Conservation (phyloP, 75 land plant species). For the Pseudotsuga menziesii region DNA sequence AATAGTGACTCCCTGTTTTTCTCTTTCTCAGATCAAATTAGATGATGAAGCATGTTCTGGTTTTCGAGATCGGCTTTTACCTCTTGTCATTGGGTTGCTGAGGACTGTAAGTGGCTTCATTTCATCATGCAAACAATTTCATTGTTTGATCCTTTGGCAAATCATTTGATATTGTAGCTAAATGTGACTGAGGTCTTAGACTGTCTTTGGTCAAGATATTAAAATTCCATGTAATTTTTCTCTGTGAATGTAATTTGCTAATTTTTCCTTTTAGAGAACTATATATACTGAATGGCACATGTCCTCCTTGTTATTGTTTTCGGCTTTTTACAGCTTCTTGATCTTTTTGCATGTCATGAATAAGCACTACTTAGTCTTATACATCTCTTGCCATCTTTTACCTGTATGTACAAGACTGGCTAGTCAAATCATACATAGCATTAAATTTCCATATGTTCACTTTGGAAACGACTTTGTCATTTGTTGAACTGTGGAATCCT, state of each 20-base stretch:
- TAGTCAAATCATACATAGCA: neutral
- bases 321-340: neutral
- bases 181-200: neutral
- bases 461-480: neutral
- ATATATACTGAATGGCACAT: neutral
- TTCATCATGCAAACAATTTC: neutral
- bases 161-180: neutral
- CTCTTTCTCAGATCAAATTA: slow-evolving; percentile 41
- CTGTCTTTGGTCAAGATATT: slow-evolving; percentile 1
- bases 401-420: neutral
- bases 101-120: slow-evolving; percentile 69
- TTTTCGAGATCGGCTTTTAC: slow-evolving; percentile 82
- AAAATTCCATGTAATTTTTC: neutral
- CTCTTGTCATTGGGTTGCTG: slow-evolving; percentile 80
- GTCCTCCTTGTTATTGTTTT: neutral
- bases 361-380: neutral
- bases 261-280: neutral
- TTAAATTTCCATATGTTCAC: neutral
- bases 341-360: neutral
- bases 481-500: neutral
- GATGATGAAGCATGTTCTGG: slow-evolving; percentile 68
- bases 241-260: neutral
- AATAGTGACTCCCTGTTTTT: neutral
- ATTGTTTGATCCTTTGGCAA: neutral
- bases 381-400: neutral